A percentile compares a stretch with the other conserved stretches of the same genome.
These are phyloP conservation scores for Fusarium cyanostomum DNA, from an alignment of 2,329 filamentous ascomycete genomes.

Conservation along the genomic window DNA sequence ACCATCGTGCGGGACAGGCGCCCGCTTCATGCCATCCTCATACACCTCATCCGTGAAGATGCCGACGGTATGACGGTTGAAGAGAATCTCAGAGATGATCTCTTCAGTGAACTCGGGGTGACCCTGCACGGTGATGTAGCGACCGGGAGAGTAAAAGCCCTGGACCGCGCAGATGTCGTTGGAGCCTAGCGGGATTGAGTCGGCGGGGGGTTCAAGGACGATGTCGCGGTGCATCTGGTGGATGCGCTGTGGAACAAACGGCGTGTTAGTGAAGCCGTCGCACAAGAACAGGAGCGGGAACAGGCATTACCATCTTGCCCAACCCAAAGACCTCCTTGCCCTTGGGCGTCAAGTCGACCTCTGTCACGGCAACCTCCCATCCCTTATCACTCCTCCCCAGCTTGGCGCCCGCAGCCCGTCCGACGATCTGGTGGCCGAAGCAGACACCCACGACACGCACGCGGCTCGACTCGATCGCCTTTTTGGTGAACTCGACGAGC, in stretches of 20 bases:
- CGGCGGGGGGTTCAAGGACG: conserved; percentile 52
- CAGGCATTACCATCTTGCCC: conserved; percentile 51
- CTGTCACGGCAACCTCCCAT: conserved; percentile 58
- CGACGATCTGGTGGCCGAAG: conserved; percentile 61
- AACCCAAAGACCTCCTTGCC: conserved; percentile 53
- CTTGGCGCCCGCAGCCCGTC: conserved; percentile 51
- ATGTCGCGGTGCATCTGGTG: conserved; percentile 61
- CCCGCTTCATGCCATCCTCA: conserved; percentile 73
- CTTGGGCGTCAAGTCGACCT: conserved; percentile 51
- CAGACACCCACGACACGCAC: conserved; percentile 70
- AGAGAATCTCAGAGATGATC: conserved; percentile 52
- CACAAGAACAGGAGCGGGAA: conserved; percentile 65
- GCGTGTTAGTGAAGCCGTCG: conserved; percentile 64
- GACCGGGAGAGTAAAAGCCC: conserved; percentile 52
- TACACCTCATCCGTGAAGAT: conserved; percentile 76
- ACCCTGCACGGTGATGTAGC: conserved; percentile 56
- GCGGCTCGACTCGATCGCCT: conserved; percentile 50
- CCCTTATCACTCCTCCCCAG: conserved; percentile 52
- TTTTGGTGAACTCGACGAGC: conserved; percentile 52
- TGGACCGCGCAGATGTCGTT: conserved; percentile 55
- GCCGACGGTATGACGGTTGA: conserved; percentile 68
- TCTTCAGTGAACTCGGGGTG: conserved; percentile 57
- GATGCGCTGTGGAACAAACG: conserved; percentile 43
- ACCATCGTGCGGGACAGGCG: conserved; percentile 78
- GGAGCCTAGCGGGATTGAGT: conserved; percentile 52